phyloP scores from a whole-genome alignment of 306 rosid genomes.

The Trichosanthes truncata region DNA sequence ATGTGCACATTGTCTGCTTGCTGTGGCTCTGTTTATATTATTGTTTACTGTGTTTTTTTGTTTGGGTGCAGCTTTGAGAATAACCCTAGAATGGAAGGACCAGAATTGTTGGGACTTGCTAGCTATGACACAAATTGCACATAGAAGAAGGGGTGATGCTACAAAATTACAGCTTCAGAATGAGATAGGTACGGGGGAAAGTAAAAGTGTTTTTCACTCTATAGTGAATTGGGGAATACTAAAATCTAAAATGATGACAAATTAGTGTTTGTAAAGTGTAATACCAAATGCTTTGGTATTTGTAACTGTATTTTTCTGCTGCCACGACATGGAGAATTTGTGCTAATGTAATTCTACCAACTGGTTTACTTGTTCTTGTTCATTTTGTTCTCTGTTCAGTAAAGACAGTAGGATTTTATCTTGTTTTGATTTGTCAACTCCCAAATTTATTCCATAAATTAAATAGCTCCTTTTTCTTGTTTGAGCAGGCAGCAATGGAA shows the following conservation, averaged over 20 bases:
- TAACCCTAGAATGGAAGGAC: constrained; percentile 86
- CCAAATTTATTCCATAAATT: too few relatives aligned
- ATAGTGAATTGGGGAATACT: constrained; percentile 32
- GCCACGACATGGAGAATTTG: constrained; percentile 30
- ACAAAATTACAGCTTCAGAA: constrained; percentile 22
- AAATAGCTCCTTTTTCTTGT: too few relatives aligned
- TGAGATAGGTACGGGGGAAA: constrained; percentile 5
- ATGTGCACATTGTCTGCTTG: neutral
- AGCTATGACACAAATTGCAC: constrained; percentile 91
- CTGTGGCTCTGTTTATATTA: neutral
- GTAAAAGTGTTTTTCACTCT: constrained; percentile 32
- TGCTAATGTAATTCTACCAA: constrained; percentile 37
- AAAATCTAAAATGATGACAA: constrained; percentile 35
- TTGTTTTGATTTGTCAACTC: neutral
- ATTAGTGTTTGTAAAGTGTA: constrained; percentile 25
- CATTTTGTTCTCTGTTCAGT: neutral
- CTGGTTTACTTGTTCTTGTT: neutral
- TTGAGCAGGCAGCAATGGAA: too few relatives aligned
- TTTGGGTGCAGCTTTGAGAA: constrained; percentile 59
- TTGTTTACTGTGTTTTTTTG: neutral
- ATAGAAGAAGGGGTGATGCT: constrained; percentile 27
- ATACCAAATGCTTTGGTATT: constrained; percentile 18
- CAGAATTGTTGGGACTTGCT: constrained; percentile 90
- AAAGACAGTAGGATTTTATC: neutral
- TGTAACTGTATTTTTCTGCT: constrained; percentile 29